Conservation (phyloP, 1,284 basidiomycete genomes). For the Ustilago tritici region DNA sequence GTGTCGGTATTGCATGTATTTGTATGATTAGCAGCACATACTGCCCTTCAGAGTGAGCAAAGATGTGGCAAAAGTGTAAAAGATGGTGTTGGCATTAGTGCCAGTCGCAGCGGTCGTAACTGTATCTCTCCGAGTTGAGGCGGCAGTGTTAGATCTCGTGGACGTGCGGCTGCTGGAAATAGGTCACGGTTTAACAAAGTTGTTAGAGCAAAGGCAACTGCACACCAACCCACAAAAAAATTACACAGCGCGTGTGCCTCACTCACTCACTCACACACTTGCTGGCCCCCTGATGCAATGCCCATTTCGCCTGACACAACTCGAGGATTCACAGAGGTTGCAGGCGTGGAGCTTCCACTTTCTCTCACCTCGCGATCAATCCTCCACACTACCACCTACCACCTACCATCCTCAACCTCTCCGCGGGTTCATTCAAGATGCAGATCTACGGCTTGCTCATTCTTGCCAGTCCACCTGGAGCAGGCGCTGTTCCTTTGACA, state of each 20-base stretch:
- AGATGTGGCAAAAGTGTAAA: not conserved
- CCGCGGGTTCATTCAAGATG: slow-evolving; percentile 19
- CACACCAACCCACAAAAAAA: not conserved
- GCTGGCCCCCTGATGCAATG: not conserved
- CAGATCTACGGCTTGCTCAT: slow-evolving; percentile 61
- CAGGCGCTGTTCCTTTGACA: slow-evolving; percentile 75
- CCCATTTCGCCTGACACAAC: too few species aligned
- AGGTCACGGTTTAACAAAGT: too few species aligned
- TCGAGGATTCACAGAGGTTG: not conserved
- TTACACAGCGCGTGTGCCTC: not conserved
- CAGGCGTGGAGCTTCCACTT: not conserved
- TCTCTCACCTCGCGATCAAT: not conserved
- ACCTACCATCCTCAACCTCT: not conserved
- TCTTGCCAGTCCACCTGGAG: slow-evolving; percentile 66
- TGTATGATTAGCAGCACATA: not conserved
- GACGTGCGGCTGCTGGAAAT: too few species aligned
- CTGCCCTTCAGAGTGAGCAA: not conserved
- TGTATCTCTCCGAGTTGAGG: too few species aligned
- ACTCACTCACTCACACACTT: not conserved
- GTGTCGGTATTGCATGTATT: slow-evolving; percentile 4
- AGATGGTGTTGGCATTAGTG: not conserved
- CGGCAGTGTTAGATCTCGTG: too few species aligned
- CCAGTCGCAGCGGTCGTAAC: too few species aligned
- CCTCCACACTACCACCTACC: slow-evolving; percentile 2
- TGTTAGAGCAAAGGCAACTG: too few species aligned